Base-by-base conservation (phyloP, 139 green algal genomes). In the Chlamydomonas asymmetrica region DNA sequence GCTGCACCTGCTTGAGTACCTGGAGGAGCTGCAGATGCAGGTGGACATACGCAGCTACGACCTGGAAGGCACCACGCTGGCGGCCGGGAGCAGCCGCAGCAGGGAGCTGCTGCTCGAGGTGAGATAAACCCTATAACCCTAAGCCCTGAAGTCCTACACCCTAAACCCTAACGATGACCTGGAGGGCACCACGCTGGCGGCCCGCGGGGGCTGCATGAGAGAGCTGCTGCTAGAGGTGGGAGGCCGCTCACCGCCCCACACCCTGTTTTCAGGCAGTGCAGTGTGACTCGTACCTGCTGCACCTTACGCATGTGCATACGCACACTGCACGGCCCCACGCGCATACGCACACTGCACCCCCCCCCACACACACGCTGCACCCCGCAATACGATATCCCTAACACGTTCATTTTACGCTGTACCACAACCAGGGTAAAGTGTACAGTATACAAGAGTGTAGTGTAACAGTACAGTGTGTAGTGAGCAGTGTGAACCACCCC, bases 11-110 rank as follows among this genome's bases (percentile, higher is more conserved):
- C 79, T 85, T 61, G 45, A 84, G 54, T 82, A 70, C 59, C 38
- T 82, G 43, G 83, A 88, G 67, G 83, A 88, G 79, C 66, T 85
- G 71, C 83, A 88, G 61, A 75, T 84, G 20, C 79, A 88, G 75
- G 45, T 83, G 39, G 83, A 88, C 52, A 50, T 88, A 13, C 65
- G 71, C 22, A 10, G 61, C 52, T 88, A 88, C 52, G 83, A 88
- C 66, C 83, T 88, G 48, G 29, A 49, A n/a, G 59, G 4, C 2
- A 63, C 52, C 29, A 43, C 10, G 23, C 52, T 83, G 45, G 2
- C 4, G 1, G 23, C 41, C 23, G 22, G 27, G 18, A 4, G 22
- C 20, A 57, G 0, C 13, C 31, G 5, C 31, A 41, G 52, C 29
- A 54, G 37, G 29, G 35, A 18, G 60, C 34, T 61, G 40, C 23